Evolutionary conservation across 345 rosid genomes (phyloP), one percentile per base, ranked within the genome.

Genomic region (Sonneratia caseolaris): DNA sequence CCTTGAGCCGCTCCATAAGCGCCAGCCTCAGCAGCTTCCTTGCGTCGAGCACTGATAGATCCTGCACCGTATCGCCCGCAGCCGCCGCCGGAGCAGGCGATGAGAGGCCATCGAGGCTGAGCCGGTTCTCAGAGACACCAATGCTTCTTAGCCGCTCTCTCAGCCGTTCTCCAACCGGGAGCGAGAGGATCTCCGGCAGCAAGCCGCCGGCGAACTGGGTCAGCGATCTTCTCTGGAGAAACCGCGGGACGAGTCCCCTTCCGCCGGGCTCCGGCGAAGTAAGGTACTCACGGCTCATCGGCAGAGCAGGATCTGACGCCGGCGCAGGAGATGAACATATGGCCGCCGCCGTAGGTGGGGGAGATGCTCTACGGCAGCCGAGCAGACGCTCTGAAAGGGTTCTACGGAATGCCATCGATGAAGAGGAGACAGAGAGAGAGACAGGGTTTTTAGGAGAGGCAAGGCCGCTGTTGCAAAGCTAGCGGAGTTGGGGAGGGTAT

Each of bases 11-110:
- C 82, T 76, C 84, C 69, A 77, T 83, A 10, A 87, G 86, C 80
- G 85, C 79, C 14, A 84, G 53, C 75, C 78, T 86, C 79, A 86
- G n/a, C 2, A 90, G 48, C 82, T 84, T 92, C 74, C 82, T 82
- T 35, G 86, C 84, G 8, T 89, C 89, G 45, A 79, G 71, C 7
- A 84, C 81, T 8, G 96, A 56, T 16, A 93, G 64, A 1, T 83
- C 84, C 12, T 10, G 18, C 11, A 19, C 36, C 27, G 71, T 42
- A 7, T 66, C 77, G 2, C 68, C 62, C 2, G 38, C 64, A 37
- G 48, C 40, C 48, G 76, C 24, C 47, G 74, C 70, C 37, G 73
- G 71, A 27, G 32, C 32, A 27, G 32, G 32, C n/a, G 70, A 62
- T n/a, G 66, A 10, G 19, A 68, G 73, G 36, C 79, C 71, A 16